Evolutionary conservation across 371 early-diverging fungal genomes (phyloP), one percentile per base, ranked within the genome.

Genomic region (Apophysomyces elegans): DNA sequence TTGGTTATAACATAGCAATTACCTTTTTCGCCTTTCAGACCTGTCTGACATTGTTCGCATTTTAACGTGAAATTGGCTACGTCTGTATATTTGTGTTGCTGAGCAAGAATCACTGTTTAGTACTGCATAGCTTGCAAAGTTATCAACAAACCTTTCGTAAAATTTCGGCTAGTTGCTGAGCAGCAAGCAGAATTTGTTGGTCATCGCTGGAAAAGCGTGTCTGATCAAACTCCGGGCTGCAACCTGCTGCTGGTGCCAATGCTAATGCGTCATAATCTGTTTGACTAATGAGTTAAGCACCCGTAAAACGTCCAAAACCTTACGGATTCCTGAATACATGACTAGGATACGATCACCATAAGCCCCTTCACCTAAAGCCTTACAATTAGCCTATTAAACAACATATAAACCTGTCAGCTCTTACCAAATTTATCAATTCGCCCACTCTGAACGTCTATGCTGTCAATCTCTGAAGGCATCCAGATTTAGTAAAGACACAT

Each of bases 291-390:
- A 16, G 12, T 39, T 37, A 37, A 32, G 45, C 26, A 37, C 11
- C 9, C 37, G 12, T 16, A 37, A 1, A 26, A 2, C 37, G 11
- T 7, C 13, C 12, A 56, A 12, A 35, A 14, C 75, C 84, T 75
- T 84, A 86, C 88, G 88, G 41, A 88, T 88, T 4, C 88, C 88
- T 38, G 83, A 85, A 59, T 88, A 88, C 44, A 88, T 75, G 56
- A 88, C 69, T 7, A 88, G 58, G 0, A 79, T 81, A 18, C 84
- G 72, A 39, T 84, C 84, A 35, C 61, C 63, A 57, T 77, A 83
- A 7, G 66, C 59, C 13, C 84, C 85, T 65, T 86, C 86, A 9
- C 87, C 86, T 86, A 64, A 16, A 39, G 36, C 18, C 16, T 12
- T 16, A 32, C 32, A 41, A 21, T 57, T 13, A 37, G 54, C 11